These are phyloP conservation scores for Hypoxylon crocopeplum DNA, from an alignment of 495 filamentous ascomycete genomes.

Conservation along the genomic window DNA sequence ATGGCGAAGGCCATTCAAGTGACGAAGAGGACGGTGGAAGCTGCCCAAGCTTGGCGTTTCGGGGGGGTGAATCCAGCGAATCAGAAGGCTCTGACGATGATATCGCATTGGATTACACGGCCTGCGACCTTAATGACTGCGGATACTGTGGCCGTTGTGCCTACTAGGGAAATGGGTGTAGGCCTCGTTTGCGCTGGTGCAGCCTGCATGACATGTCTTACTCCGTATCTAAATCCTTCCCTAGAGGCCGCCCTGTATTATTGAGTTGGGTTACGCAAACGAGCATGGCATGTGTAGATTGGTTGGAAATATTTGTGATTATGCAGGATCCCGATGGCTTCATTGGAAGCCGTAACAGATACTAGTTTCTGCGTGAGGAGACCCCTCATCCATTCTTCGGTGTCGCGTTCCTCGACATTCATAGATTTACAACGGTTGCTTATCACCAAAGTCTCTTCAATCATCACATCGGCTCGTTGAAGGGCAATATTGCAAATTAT, in stretches of 20 bases:
- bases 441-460: not conserved
- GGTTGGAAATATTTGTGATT: not conserved
- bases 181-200: slow-evolving; percentile 9
- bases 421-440: not conserved
- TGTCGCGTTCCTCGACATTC: not conserved
- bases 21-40: slow-evolving; percentile 22
- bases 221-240: not conserved
- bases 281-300: slow-evolving; percentile 10
- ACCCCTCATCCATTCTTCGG: not conserved
- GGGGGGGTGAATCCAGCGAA: slow-evolving; percentile 10
- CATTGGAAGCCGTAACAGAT: not conserved
- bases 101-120: slow-evolving; percentile 48
- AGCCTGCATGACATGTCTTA: slow-evolving; percentile 6
- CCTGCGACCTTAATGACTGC: slow-evolving; percentile 47
- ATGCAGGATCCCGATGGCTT: slow-evolving; percentile 9
- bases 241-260: too few relatives aligned
- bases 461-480: not conserved
- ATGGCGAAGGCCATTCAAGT: slow-evolving; percentile 10
- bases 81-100: slow-evolving; percentile 35
- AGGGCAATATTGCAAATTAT: not conserved
- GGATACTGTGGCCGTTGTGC: slow-evolving; percentile 52
- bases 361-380: too few relatives aligned
- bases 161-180: slow-evolving; percentile 1
- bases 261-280: not conserved
- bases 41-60: slow-evolving; percentile 4